Percentiles rank a stretch among this genome's conserved stretches.
Conservation (phyloP, 164 flowering plant species). For the Nymphaea colorata region DNA sequence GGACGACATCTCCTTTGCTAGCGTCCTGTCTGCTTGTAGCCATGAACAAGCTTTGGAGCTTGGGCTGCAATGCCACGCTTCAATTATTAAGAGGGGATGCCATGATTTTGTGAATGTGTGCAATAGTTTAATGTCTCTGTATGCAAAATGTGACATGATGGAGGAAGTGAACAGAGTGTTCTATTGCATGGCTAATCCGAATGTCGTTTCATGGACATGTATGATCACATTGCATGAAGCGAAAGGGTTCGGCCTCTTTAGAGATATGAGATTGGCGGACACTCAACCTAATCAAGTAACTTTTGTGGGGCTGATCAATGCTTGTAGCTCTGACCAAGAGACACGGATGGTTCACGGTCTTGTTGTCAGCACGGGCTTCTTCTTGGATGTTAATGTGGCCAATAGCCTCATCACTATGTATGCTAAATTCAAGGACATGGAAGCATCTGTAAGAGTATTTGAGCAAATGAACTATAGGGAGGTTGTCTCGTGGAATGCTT, state of each 20-base stretch:
- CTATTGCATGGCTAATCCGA: slow-evolving; percentile 38
- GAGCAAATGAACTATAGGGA: slow-evolving; percentile 45
- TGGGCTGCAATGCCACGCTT: slow-evolving; percentile 59
- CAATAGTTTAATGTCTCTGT: slow-evolving; percentile 67
- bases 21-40: slow-evolving; percentile 67
- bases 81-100: slow-evolving; percentile 44
- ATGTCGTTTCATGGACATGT: slow-evolving; percentile 90
- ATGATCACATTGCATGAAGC: slow-evolving; percentile 39
- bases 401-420: slow-evolving; percentile 85
- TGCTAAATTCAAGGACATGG: slow-evolving; percentile 46
- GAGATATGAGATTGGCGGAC: slow-evolving; percentile 51
- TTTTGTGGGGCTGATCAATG: slow-evolving; percentile 56
- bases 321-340: slow-evolving; percentile 26
- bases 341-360: slow-evolving; percentile 50
- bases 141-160: slow-evolving; percentile 44
- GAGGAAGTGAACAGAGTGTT: slow-evolving; percentile 52
- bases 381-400: slow-evolving; percentile 39
- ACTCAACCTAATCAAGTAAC: slow-evolving; percentile 92
- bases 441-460: slow-evolving; percentile 45
- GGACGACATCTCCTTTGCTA: slow-evolving; percentile 67
- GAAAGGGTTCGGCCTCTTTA: slow-evolving; percentile 42
- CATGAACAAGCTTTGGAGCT: slow-evolving; percentile 43
- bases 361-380: slow-evolving; percentile 37
- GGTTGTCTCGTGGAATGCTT: slow-evolving; percentile 73
- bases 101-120: slow-evolving; percentile 46